Percentiles rank a stretch among this genome's conserved stretches.
Conservation (phyloP, 2,329 filamentous ascomycete genomes). For the Sarocladium strictum region DNA sequence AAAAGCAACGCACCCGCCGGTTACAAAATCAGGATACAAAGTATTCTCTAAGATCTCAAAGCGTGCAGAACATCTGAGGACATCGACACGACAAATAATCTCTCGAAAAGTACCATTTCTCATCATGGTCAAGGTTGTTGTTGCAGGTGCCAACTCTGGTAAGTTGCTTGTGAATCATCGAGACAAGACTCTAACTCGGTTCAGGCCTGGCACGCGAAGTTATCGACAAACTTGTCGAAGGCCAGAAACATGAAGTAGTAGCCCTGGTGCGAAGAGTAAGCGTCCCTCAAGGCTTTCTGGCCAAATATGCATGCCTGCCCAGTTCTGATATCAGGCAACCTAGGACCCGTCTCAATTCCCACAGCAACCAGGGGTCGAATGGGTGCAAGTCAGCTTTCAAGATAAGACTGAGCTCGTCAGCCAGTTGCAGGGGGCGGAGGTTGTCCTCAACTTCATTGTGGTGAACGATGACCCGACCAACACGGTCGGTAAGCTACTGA, state of each 20-base stretch:
- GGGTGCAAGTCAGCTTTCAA: conserved; percentile 37
- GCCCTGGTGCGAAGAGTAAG: not conserved
- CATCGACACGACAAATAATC: not conserved
- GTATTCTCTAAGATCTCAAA: too few species aligned
- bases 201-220: conserved; percentile 14
- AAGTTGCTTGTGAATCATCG: not conserved
- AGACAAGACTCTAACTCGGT: not conserved
- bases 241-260: conserved; percentile 11
- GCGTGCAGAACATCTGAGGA: not conserved
- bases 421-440: conserved; percentile 38
- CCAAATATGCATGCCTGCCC: not conserved
- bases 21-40: too few species aligned
- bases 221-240: conserved; percentile 12
- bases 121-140: conserved; percentile 13
- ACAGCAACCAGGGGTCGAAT: conserved; percentile 25
- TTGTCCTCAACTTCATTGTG: conserved; percentile 42
- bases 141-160: conserved; percentile 13
- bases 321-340: not conserved
- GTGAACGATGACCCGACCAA: conserved; percentile 26
- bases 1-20: too few species aligned
- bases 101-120: not conserved
- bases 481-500: conserved; percentile 45
- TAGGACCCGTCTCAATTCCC: conserved; percentile 12
- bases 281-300: not conserved
- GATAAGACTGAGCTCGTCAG: conserved; percentile 22